These are phyloP conservation scores for Fusarium aywerte DNA, from an alignment of 2,329 filamentous ascomycete genomes.

Conservation along the genomic window DNA sequence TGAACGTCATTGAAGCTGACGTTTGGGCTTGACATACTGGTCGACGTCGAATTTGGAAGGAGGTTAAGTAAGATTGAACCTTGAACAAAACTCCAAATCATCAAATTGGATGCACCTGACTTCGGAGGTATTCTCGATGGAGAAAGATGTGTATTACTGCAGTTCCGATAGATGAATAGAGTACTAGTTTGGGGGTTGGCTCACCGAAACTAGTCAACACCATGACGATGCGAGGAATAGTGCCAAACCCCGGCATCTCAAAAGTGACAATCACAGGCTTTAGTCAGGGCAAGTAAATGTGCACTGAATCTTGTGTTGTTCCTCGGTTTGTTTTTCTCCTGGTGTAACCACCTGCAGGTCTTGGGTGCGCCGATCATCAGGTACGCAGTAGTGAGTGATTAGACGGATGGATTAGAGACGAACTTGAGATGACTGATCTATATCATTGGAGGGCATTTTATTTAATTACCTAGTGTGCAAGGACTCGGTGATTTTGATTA, in stretches of 20 bases:
- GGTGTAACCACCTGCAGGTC: slow-evolving; percentile 36
- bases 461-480: background rate
- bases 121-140: slow-evolving; percentile 26
- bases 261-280: slow-evolving; percentile 36
- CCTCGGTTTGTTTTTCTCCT: slow-evolving; percentile 34
- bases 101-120: slow-evolving; percentile 11
- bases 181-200: slow-evolving; percentile 7
- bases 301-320: slow-evolving; percentile 10
- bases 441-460: background rate
- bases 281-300: background rate
- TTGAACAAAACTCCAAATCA: background rate
- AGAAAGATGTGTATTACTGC: slow-evolving; percentile 10
- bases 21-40: slow-evolving; percentile 1
- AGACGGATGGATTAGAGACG: background rate
- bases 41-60: slow-evolving; percentile 15
- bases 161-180: slow-evolving; percentile 19
- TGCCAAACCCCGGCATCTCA: slow-evolving; percentile 21
- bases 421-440: background rate
- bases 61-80: slow-evolving; percentile 2
- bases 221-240: slow-evolving; percentile 18
- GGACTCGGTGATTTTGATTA: background rate
- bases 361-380: slow-evolving; percentile 33
- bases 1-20: background rate
- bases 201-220: slow-evolving; percentile 33
- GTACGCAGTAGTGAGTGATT: slow-evolving; percentile 18